These are phyloP conservation scores for Suillus tomentosus DNA, from an alignment of 768 basidiomycete species.

Conservation along the genomic window DNA sequence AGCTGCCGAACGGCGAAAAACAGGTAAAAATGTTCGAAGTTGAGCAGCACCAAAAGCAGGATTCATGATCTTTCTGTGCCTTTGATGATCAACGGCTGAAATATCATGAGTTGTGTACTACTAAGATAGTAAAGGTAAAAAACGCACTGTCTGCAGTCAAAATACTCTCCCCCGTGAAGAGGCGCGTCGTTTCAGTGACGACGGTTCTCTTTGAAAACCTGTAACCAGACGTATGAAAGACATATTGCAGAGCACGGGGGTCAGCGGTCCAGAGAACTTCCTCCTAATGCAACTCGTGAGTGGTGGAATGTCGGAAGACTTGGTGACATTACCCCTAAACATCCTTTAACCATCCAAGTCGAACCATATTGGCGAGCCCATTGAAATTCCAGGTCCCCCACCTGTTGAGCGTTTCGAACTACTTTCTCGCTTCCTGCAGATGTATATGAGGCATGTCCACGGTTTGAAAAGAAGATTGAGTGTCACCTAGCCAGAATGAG, in stretches of 20 bases:
- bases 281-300: slow-evolving; percentile 19
- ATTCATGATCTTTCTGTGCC: slow-evolving; percentile 33
- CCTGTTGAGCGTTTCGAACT: slow-evolving; percentile 24
- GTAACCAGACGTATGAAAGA: slow-evolving; percentile 32
- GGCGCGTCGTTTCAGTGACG: slow-evolving; percentile 14
- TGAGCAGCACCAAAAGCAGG: slow-evolving; percentile 30
- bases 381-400: slow-evolving; percentile 32
- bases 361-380: slow-evolving; percentile 31
- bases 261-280: slow-evolving; percentile 31
- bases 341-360: slow-evolving; percentile 22
- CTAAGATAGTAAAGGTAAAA: neutral
- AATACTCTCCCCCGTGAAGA: slow-evolving; percentile 28
- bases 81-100: slow-evolving; percentile 25
- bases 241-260: slow-evolving; percentile 30
- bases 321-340: slow-evolving; percentile 15
- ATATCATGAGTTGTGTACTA: neutral
- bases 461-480: neutral
- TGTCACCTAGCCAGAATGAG: slow-evolving; percentile 12
- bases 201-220: slow-evolving; percentile 25
- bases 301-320: neutral
- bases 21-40: slow-evolving; percentile 25
- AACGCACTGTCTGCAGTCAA: slow-evolving; percentile 20
- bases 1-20: slow-evolving; percentile 27
- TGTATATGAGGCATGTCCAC: neutral
- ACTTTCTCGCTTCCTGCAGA: slow-evolving; percentile 27